phyloP scores from a whole-genome alignment of 2,329 filamentous ascomycete species.

The Raffaelea albimanens region DNA sequence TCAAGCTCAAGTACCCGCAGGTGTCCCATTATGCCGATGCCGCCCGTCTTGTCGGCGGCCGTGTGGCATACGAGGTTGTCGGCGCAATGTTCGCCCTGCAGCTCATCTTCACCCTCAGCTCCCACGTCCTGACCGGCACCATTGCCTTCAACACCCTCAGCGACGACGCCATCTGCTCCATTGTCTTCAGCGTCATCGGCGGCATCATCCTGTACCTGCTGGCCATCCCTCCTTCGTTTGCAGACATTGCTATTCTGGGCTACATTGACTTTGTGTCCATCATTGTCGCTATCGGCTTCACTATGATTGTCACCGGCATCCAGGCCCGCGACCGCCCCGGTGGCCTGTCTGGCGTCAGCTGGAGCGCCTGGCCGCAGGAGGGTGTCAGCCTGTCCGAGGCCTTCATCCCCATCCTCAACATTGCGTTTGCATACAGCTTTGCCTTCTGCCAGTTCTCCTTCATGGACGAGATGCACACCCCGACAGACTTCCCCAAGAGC shows the following conservation, averaged over 20 bases:
- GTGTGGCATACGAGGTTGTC: constrained; percentile 51
- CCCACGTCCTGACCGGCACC: constrained; percentile 61
- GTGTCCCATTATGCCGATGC: constrained; percentile 61
- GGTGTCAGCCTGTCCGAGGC: constrained; percentile 40
- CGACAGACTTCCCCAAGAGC: constrained; percentile 38
- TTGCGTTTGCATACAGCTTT: constrained; percentile 60
- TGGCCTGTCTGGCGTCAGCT: constrained; percentile 25
- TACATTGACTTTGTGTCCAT: constrained; percentile 45
- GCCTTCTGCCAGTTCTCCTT: constrained; percentile 42
- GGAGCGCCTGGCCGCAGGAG: constrained; percentile 28
- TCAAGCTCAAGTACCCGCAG: constrained; percentile 42
- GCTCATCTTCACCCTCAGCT: constrained; percentile 59
- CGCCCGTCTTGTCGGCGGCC: constrained; percentile 51
- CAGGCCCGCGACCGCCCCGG: constrained; percentile 33
- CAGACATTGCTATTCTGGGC: constrained; percentile 38
- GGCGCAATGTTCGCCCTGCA: constrained; percentile 53
- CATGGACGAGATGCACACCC: constrained; percentile 45
- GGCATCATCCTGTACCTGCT: constrained; percentile 35
- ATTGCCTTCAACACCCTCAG: constrained; percentile 60
- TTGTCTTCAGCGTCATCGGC: constrained; percentile 35
- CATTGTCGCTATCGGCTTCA: constrained; percentile 3
- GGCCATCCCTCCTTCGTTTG: constrained; percentile 37
- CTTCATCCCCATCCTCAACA: constrained; percentile 56
- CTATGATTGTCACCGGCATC: constrained; percentile 5
- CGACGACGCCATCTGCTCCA: constrained; percentile 37